Evolutionary conservation across 169 alveolate species (phyloP), one percentile per base, ranked within the genome.

Genomic region (Plasmodium knowlesi): DNA sequence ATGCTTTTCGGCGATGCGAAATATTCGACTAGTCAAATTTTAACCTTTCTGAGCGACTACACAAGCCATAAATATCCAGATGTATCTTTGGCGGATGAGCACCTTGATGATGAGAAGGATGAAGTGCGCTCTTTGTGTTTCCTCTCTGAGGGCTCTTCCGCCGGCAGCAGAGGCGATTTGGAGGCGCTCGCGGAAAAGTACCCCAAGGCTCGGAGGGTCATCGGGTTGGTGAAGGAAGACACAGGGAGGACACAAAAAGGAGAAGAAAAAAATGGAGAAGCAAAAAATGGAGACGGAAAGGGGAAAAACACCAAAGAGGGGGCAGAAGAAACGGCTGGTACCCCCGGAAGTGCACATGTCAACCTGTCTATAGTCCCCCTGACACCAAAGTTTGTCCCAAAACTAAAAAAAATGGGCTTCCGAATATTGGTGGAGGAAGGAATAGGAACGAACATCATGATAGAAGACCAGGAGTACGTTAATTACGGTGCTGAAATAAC

Each of bases 1-100:
- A 98, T 98, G 99, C 97, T 98, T 76, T 97, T 97, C 83, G 99
- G 99, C 3, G 97, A 97, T 74, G 99, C 99, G 10, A 96, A 97
- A 84, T 97, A 96, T 91, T 92, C 96, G 72, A 95, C 96, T 32
- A 95, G 95, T 67, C 96, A 92, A 74, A 83, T 96, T 84, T 84
- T 94, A 83, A 96, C 96, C 71, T 73, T 79, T 71, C 19, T 95
- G 30, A 89, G 92, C 54, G 92, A 73, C 83, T 74, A 94, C 76
- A 71, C 92, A 43, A 95, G 92, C 71, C 76, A 74, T 50, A 82
- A 85, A 46, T 83, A 80, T 37, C 82, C 76, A 19, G 90, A 79
- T 37, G 54, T 43, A 39, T 41, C 85, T 39, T 37, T 54, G 46
- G 78, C 76, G 61, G 94, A 81, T 70, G 37, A 3, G 57, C 83